Evolutionary conservation across 2,329 filamentous ascomycete genomes (phyloP).

Genomic region (Nemania sp.): DNA sequence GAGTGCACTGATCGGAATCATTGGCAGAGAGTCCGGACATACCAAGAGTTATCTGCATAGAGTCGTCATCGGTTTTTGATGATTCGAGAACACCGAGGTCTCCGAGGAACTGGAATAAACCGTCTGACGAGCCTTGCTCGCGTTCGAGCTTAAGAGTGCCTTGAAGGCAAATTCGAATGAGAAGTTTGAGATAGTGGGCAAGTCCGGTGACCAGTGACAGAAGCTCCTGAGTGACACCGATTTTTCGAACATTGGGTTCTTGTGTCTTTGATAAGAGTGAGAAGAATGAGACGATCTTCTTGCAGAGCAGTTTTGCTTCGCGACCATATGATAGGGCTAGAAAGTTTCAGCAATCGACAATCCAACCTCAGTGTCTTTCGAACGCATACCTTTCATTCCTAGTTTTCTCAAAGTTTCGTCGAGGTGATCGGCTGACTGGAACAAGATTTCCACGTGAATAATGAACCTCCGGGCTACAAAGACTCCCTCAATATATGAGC

Average conservation of each 20-base stretch:
- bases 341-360: conserved; percentile 29
- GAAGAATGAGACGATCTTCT: conserved; percentile 99
- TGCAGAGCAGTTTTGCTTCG: conserved; percentile 98
- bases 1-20: conserved; percentile 80
- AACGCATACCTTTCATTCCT: conserved; percentile 71
- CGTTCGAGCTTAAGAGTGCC: conserved; percentile 89
- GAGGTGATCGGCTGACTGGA: conserved; percentile 82
- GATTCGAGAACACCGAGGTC: conserved; percentile 83
- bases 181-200: conserved; percentile 94
- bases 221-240: conserved; percentile 97
- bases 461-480: conserved; percentile 96
- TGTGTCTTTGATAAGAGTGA: conserved; percentile 92
- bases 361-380: neutral
- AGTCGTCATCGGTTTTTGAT: conserved; percentile 70
- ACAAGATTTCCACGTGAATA: conserved; percentile 90
- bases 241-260: conserved; percentile 83
- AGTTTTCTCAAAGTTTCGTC: conserved; percentile 71
- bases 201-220: conserved; percentile 94
- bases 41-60: conserved; percentile 66
- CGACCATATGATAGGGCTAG: conserved; percentile 85
- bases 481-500: conserved; percentile 92
- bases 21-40: conserved; percentile 70
- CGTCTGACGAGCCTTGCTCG: conserved; percentile 73
- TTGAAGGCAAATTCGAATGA: conserved; percentile 95
- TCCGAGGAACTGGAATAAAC: conserved; percentile 80